phyloP scores from a whole-genome alignment of 371 early-diverging fungal species.

The Saksenaea vasiformis region DNA sequence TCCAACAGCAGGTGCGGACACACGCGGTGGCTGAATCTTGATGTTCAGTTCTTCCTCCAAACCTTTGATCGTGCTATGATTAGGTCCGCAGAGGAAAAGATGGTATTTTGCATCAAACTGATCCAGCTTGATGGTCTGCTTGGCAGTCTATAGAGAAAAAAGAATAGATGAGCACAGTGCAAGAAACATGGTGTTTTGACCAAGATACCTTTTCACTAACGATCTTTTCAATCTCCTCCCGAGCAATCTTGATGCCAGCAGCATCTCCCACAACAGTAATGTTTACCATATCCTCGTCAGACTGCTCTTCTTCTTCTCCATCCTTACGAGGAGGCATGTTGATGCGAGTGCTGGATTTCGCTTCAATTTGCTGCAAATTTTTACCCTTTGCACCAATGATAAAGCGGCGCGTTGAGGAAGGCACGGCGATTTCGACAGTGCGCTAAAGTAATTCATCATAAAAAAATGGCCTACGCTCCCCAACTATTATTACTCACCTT shows the following conservation, averaged over 20 bases:
- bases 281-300: conserved; percentile 57
- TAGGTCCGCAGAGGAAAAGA: conserved; percentile 83
- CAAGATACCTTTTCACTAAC: conserved; percentile 70
- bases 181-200: conserved; percentile 2
- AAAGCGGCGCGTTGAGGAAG: conserved; percentile 78
- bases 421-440: conserved; percentile 68
- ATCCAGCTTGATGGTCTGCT: conserved; percentile 55
- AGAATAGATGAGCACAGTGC: neutral
- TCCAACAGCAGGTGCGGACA: conserved; percentile 11
- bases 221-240: conserved; percentile 82
- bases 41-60: conserved; percentile 69
- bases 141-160: conserved; percentile 47
- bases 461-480: neutral
- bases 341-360: conserved; percentile 78
- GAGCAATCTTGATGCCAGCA: conserved; percentile 82
- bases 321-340: conserved; percentile 67
- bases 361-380: conserved; percentile 75
- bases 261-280: conserved; percentile 86
- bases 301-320: conserved; percentile 54
- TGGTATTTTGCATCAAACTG: conserved; percentile 68
- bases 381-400: conserved; percentile 86
- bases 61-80: conserved; percentile 55
- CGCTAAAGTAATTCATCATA: conserved; percentile 26
- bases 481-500: conserved; percentile 55
- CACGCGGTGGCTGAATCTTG: conserved; percentile 75